Evolutionary conservation across 768 basidiomycete genomes (phyloP).

Genomic region (Tulasnella sp.): DNA sequence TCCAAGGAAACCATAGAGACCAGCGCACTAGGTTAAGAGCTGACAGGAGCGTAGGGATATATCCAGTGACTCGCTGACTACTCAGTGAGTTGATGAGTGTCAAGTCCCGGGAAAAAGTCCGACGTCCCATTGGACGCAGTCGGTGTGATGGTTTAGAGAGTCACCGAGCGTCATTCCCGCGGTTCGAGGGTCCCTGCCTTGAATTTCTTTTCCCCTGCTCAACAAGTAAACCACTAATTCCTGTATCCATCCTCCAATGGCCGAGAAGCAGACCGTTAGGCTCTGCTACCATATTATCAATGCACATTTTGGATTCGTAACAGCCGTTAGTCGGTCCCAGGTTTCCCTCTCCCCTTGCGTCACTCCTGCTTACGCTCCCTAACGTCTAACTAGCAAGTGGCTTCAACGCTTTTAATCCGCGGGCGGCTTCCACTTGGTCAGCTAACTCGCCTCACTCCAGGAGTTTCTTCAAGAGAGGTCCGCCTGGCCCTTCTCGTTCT

Average conservation of each 20-base stretch:
- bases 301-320: slow-evolving; percentile 57
- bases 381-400: slow-evolving; percentile 49
- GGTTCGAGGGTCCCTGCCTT: background rate
- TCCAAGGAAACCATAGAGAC: no score
- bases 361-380: background rate
- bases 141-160: background rate
- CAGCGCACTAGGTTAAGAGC: no score
- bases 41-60: no score
- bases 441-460: slow-evolving; percentile 55
- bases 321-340: slow-evolving; percentile 44
- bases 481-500: slow-evolving; percentile 68
- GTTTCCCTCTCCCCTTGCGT: background rate
- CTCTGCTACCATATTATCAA: slow-evolving; percentile 56
- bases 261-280: slow-evolving; percentile 52
- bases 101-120: background rate
- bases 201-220: background rate
- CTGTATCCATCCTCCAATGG: slow-evolving; percentile 37
- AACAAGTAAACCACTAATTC: background rate
- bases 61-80: no score
- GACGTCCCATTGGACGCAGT: background rate
- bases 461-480: slow-evolving; percentile 56
- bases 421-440: slow-evolving; percentile 72
- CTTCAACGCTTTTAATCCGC: slow-evolving; percentile 62
- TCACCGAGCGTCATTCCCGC: background rate
- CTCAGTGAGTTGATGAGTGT: no score